Percentiles rank a stretch among this genome's conserved stretches.
These are phyloP conservation scores for Piloderma croceum DNA, from an alignment of 768 basidiomycete genomes.

Conservation along the genomic window DNA sequence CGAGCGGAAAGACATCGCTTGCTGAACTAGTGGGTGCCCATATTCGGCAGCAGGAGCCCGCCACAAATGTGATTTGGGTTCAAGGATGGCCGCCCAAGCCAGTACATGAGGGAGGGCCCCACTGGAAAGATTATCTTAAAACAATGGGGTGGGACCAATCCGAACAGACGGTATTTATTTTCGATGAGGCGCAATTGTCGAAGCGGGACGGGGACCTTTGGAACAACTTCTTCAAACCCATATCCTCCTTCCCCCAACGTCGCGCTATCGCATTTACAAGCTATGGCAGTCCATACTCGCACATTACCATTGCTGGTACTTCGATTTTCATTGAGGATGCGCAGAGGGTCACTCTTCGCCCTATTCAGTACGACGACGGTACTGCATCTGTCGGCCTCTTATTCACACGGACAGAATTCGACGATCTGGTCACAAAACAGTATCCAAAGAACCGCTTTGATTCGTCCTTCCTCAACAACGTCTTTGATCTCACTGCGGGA, in stretches of 20 bases:
- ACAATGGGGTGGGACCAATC: slow-evolving; percentile 8
- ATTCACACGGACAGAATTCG: slow-evolving; percentile 10
- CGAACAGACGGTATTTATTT: slow-evolving; percentile 12
- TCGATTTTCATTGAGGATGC: slow-evolving; percentile 4
- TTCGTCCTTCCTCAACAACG: slow-evolving; percentile 5
- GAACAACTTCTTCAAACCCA: slow-evolving; percentile 12
- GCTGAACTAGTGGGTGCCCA: slow-evolving; percentile 7
- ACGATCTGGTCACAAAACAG: slow-evolving; percentile 10
- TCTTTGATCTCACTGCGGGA: slow-evolving; percentile 12
- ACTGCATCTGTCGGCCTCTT: slow-evolving; percentile 10
- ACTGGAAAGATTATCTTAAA: too few relatives aligned
- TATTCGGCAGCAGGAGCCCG: slow-evolving; percentile 6
- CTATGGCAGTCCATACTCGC: slow-evolving; percentile 12
- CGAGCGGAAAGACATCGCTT: slow-evolving; percentile 13
- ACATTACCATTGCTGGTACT: neutral
- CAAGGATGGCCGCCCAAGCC: too few relatives aligned
- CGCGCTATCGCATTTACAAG: slow-evolving; percentile 12
- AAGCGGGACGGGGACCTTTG: slow-evolving; percentile 9
- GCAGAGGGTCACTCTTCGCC: slow-evolving; percentile 9
- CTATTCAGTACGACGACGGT: slow-evolving; percentile 7
- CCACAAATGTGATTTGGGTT: slow-evolving; percentile 5
- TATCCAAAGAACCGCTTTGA: slow-evolving; percentile 9
- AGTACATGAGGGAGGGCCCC: too few relatives aligned
- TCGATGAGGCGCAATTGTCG: slow-evolving; percentile 14
- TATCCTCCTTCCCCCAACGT: neutral